Conservation (phyloP, 2,329 filamentous ascomycete genomes). For the Penicillium sp. region DNA sequence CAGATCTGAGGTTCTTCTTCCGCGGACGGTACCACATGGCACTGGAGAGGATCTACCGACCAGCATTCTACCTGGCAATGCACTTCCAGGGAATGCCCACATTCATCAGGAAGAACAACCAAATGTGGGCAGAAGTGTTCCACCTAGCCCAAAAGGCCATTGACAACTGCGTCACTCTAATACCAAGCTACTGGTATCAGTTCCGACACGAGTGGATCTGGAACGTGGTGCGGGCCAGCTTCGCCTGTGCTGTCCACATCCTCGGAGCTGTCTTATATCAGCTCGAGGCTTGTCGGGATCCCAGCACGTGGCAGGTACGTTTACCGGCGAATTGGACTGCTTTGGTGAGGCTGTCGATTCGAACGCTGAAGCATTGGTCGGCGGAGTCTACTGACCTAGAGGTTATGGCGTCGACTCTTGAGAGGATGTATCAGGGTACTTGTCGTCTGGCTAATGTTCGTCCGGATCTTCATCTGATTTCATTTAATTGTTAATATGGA, state of each 20-base stretch:
- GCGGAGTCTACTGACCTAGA: slow-evolving; percentile 19
- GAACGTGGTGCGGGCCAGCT: slow-evolving; percentile 17
- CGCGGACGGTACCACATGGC: slow-evolving; percentile 13
- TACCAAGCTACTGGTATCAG: slow-evolving; percentile 19
- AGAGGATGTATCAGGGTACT: slow-evolving; percentile 23
- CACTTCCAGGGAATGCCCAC: slow-evolving; percentile 18
- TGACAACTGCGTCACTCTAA: slow-evolving; percentile 16
- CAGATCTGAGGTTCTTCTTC: slow-evolving; percentile 18
- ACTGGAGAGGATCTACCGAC: slow-evolving; percentile 20
- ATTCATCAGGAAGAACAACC: slow-evolving; percentile 6
- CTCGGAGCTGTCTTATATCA: slow-evolving; percentile 16
- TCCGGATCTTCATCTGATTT: slow-evolving; percentile 6
- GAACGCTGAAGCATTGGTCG: slow-evolving; percentile 16
- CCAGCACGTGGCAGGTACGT: slow-evolving; percentile 6
- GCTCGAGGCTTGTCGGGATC: slow-evolving; percentile 1
- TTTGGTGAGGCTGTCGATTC: slow-evolving; percentile 17
- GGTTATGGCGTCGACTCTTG: slow-evolving; percentile 17
- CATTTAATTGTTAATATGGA: background rate
- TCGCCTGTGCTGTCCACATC: slow-evolving; percentile 19
- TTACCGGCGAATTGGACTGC: slow-evolving; percentile 18
- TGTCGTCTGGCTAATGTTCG: slow-evolving; percentile 18
- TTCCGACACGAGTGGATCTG: slow-evolving; percentile 24
- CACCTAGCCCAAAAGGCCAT: slow-evolving; percentile 17
- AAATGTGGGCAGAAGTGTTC: slow-evolving; percentile 10
- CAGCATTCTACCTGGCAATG: slow-evolving; percentile 21